Conservation (phyloP, 257 asterid species). For the Solanum acaule region DNA sequence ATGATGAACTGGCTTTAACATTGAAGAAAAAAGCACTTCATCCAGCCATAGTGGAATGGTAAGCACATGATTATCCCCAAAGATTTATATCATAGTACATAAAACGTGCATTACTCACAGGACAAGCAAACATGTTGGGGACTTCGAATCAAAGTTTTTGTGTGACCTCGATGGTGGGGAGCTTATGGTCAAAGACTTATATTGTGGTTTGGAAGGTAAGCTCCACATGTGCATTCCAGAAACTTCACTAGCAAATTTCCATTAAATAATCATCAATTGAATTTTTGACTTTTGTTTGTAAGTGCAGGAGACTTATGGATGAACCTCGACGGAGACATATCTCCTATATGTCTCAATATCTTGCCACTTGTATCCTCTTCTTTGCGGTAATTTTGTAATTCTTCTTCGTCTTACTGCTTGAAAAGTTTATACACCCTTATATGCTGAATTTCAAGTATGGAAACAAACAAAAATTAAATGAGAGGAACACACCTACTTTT, state of each 20-base stretch:
- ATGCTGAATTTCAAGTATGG: background rate
- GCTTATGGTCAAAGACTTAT: constrained; percentile 31
- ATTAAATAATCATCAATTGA: background rate
- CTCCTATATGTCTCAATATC: constrained; percentile 76
- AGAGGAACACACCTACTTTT: background rate
- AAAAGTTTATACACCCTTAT: background rate
- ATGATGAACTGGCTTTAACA: constrained; percentile 58
- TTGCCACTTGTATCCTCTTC: constrained; percentile 63
- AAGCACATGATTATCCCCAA: constrained; percentile 3
- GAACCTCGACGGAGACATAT: constrained; percentile 87
- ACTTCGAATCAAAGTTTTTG: constrained; percentile 60
- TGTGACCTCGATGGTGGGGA: constrained; percentile 55
- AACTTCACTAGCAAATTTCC: background rate
- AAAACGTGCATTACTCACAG: constrained; percentile 15
- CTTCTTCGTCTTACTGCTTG: background rate
- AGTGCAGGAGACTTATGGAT: constrained; percentile 80
- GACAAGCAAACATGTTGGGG: constrained; percentile 70
- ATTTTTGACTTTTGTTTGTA: background rate
- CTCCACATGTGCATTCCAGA: background rate
- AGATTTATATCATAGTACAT: background rate
- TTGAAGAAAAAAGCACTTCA: constrained; percentile 55
- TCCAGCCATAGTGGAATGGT: constrained; percentile 70
- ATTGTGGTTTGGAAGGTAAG: constrained; percentile 61
- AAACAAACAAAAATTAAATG: background rate
- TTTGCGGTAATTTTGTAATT: constrained; percentile 31